Percentiles rank a stretch among this genome's conserved stretches.
Evolutionary conservation across 2,329 filamentous ascomycete species (phyloP).

Genomic region (Escovopsis sp.): DNA sequence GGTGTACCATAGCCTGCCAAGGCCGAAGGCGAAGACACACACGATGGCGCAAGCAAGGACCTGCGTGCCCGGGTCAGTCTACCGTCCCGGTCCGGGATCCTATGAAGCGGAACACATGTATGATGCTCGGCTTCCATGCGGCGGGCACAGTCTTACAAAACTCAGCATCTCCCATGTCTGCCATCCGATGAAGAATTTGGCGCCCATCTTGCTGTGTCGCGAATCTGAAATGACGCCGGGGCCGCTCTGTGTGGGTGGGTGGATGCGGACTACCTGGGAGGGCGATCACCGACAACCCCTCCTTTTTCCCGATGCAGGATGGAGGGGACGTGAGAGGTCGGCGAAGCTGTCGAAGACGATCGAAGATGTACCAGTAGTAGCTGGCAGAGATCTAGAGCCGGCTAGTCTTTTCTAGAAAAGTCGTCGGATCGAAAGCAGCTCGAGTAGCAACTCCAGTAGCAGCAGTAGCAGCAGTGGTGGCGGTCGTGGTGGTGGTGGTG

Average conservation of each 20-base stretch:
- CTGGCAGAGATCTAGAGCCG: too few species aligned
- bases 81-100: not conserved
- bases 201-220: constrained; percentile 13
- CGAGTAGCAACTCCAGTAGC: too few species aligned
- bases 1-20: constrained; percentile 50
- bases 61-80: constrained; percentile 25
- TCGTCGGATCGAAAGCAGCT: too few species aligned
- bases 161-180: constrained; percentile 79
- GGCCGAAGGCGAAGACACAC: constrained; percentile 52
- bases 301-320: not conserved
- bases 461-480: too few species aligned
- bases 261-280: not conserved
- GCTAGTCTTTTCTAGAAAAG: too few species aligned
- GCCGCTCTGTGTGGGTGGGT: not conserved
- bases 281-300: not conserved
- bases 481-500: too few species aligned
- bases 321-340: not conserved
- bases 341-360: not conserved
- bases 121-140: not conserved
- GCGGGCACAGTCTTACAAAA: constrained; percentile 47
- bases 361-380: not conserved
- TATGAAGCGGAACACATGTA: not conserved
- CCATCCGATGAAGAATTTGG: constrained; percentile 53
- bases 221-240: not conserved
- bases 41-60: constrained; percentile 58